Evolutionary conservation across 352 stramenopile species (phyloP).

Genomic region (Globisporangium alternatum): DNA sequence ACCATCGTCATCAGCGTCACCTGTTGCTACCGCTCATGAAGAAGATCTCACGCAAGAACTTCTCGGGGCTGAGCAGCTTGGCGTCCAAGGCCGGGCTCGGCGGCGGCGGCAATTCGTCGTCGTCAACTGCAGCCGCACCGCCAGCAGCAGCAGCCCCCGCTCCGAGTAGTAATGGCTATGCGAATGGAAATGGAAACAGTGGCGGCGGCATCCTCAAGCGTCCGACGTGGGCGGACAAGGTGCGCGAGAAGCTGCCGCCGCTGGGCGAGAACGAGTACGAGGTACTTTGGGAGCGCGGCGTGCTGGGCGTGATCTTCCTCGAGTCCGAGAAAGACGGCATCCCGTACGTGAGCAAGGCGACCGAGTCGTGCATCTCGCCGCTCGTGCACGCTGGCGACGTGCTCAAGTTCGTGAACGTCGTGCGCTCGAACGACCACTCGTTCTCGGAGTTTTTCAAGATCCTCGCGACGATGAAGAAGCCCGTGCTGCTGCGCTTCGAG

Average conservation of each 20-base stretch:
- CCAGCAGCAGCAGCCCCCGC: conserved; percentile 13
- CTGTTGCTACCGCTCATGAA: conserved; percentile 36
- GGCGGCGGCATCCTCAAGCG: conserved; percentile 24
- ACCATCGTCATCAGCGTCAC: background rate
- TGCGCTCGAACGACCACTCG: conserved; percentile 84
- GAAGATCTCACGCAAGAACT: conserved; percentile 73
- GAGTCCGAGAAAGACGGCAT: conserved; percentile 85
- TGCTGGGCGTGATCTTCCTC: conserved; percentile 85
- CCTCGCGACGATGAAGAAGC: conserved; percentile 88
- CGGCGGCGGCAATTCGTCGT: conserved; percentile 23
- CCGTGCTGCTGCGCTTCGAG: conserved; percentile 82
- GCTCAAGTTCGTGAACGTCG: conserved; percentile 83
- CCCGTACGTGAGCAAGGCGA: conserved; percentile 84
- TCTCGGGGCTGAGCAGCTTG: conserved; percentile 38
- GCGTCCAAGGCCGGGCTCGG: conserved; percentile 39
- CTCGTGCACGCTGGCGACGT: conserved; percentile 68
- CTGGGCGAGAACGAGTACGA: conserved; percentile 84
- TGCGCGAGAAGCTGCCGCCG: conserved; percentile 72
- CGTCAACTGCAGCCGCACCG: conserved; percentile 17
- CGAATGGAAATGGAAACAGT: conserved; percentile 1
- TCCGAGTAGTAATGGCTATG: conserved; percentile 14
- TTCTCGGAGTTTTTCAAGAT: conserved; percentile 91
- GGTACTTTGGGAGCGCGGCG: conserved; percentile 82
- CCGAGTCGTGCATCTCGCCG: conserved; percentile 81
- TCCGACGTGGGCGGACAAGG: conserved; percentile 73